A percentile compares a stretch with the other conserved stretches of the same genome.
phyloP scores from a whole-genome alignment of 441 rosid genomes.

The Populus trichocarpa region DNA sequence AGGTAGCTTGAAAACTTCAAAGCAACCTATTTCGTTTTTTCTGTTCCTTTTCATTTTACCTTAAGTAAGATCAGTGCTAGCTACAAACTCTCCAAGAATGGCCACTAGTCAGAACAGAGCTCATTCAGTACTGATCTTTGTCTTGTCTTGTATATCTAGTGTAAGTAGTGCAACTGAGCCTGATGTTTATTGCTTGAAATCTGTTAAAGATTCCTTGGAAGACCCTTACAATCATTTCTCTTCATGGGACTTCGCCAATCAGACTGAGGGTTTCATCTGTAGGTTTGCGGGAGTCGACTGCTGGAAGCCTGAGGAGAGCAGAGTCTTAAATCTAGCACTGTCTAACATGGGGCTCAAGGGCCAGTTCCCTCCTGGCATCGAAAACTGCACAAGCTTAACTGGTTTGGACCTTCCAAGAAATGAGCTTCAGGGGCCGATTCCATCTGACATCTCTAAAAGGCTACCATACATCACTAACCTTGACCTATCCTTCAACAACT shows the following conservation, averaged over 20 bases:
- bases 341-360: neutral
- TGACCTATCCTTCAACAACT: too few relatives aligned
- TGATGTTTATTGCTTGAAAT: too few relatives aligned
- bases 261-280: neutral
- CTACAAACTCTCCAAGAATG: neutral
- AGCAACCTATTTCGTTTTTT: too few relatives aligned
- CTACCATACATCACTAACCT: too few relatives aligned
- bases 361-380: neutral
- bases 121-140: neutral
- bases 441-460: too few relatives aligned
- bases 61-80: constrained; percentile 3
- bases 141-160: too few relatives aligned
- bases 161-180: too few relatives aligned
- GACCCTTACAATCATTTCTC: too few relatives aligned
- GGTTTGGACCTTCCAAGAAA: constrained; percentile 3
- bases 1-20: too few relatives aligned
- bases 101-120: neutral
- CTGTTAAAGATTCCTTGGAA: too few relatives aligned
- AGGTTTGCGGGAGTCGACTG: constrained; percentile 1
- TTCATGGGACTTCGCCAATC: too few relatives aligned
- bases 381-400: constrained; percentile 7
- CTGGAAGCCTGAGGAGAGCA: constrained; percentile 3
- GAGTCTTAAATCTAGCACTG: neutral
- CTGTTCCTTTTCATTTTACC: neutral
- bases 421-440: too few relatives aligned